These are phyloP conservation scores for Malassezia arunalokei DNA, from an alignment of 1,284 basidiomycete genomes.

Conservation along the genomic window DNA sequence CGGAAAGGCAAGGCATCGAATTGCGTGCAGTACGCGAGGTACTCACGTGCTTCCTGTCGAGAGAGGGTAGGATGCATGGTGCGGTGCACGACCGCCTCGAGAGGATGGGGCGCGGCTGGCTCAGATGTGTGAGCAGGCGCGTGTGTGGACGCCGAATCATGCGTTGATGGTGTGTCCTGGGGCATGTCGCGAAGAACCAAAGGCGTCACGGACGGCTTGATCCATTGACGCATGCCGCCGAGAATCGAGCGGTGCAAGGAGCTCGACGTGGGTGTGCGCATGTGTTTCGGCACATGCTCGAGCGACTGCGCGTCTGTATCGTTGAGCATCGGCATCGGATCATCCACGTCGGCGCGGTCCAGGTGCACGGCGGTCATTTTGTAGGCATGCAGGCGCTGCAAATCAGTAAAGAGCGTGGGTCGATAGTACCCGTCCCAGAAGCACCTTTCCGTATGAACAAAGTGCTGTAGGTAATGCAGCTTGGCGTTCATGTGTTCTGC, in stretches of 20 bases:
- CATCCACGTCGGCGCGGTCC: constrained; percentile 7
- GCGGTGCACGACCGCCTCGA: not conserved
- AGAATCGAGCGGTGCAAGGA: constrained; percentile 1
- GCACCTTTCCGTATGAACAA: constrained; percentile 28
- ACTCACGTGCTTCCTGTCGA: constrained; percentile 12
- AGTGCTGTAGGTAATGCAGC: constrained; percentile 21
- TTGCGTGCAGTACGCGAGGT: constrained; percentile 9
- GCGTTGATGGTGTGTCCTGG: not conserved
- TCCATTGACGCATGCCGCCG: constrained; percentile 15
- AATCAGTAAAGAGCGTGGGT: constrained; percentile 40
- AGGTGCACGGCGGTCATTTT: constrained; percentile 45
- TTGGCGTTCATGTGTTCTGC: constrained; percentile 19
- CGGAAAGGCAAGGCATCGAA: constrained; percentile 4
- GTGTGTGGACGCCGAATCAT: not conserved
- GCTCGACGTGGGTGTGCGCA: not conserved
- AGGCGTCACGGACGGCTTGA: not conserved
- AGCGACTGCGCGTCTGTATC: not conserved
- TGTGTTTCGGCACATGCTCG: not conserved
- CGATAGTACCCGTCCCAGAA: constrained; percentile 46
- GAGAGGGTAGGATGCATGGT: constrained; percentile 7
- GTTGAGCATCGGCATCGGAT: constrained; percentile 6
- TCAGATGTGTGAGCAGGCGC: not conserved
- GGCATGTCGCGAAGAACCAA: not conserved
- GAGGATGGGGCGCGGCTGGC: not conserved
- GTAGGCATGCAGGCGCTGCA: constrained; percentile 43